These are phyloP conservation scores for Schizothecium vesticola DNA, from an alignment of 495 filamentous ascomycete genomes.

Conservation along the genomic window DNA sequence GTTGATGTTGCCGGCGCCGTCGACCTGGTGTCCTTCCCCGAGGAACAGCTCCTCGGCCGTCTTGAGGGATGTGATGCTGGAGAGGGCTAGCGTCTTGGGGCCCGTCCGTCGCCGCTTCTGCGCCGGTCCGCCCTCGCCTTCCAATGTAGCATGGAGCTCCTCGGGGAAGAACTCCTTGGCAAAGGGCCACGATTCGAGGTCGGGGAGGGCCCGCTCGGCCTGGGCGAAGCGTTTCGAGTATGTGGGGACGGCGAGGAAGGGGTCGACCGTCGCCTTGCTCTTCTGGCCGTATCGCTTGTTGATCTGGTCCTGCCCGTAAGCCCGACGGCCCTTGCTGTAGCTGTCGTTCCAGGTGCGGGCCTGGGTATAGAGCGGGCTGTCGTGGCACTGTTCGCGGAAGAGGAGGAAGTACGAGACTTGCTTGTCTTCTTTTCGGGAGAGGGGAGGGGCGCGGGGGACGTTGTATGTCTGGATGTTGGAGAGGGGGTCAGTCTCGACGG, in stretches of 20 bases:
- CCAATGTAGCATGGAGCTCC: constrained; percentile 48
- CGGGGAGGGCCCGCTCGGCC: constrained; percentile 42
- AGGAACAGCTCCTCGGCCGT: constrained; percentile 32
- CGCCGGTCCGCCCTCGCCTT: constrained; percentile 29
- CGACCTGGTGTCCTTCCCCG: constrained; percentile 12
- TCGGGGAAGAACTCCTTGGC: constrained; percentile 46
- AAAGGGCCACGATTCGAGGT: constrained; percentile 38
- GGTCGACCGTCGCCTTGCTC: constrained; percentile 45
- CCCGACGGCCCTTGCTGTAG: constrained; percentile 19
- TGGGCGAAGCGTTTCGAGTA: constrained; percentile 46
- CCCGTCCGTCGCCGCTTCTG: constrained; percentile 25
- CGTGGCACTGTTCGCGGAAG: constrained; percentile 44
- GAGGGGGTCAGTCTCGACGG: not conserved
- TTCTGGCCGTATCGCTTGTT: constrained; percentile 45
- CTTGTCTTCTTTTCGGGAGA: constrained; percentile 36
- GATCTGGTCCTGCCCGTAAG: constrained; percentile 45
- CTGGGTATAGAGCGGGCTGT: constrained; percentile 47
- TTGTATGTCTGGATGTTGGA: constrained; percentile 29
- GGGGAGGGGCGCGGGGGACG: constrained; percentile 35
- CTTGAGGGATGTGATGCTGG: constrained; percentile 27
- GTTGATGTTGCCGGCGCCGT: constrained; percentile 22
- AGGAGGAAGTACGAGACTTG: constrained; percentile 42
- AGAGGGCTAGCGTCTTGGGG: constrained; percentile 28
- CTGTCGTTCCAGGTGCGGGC: constrained; percentile 20
- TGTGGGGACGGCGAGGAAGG: constrained; percentile 46